Evolutionary conservation across 2,329 filamentous ascomycete genomes (phyloP).

Genomic region (Magnaporthiopsis poae): DNA sequence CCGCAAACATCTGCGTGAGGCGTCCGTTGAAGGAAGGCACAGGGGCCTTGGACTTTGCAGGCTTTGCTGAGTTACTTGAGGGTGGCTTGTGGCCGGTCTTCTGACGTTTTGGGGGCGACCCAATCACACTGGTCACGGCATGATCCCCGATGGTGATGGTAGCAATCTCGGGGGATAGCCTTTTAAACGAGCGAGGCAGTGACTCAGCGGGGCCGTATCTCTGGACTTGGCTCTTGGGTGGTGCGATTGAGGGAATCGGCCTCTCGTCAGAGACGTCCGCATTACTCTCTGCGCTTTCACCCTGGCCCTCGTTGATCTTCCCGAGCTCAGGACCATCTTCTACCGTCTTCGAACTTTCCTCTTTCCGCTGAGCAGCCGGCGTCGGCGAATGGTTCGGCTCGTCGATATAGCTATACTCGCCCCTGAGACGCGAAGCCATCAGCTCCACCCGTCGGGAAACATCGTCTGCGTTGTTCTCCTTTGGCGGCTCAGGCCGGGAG

Average conservation of each 20-base stretch:
- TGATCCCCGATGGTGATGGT: constrained; percentile 66
- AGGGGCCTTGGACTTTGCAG: constrained; percentile 14
- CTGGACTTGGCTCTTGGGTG: constrained; percentile 20
- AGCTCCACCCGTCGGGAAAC: constrained; percentile 6
- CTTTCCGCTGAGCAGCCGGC: not conserved
- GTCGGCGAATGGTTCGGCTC: not conserved
- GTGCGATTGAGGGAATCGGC: constrained; percentile 25
- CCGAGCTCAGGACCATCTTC: not conserved
- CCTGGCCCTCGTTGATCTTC: constrained; percentile 8
- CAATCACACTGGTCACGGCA: constrained; percentile 57
- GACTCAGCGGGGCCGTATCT: constrained; percentile 11
- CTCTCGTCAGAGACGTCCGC: constrained; percentile 14
- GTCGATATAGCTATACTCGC: constrained; percentile 4
- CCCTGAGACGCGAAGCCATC: constrained; percentile 4
- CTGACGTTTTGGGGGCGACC: constrained; percentile 41
- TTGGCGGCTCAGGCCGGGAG: not conserved
- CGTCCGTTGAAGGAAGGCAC: constrained; percentile 16
- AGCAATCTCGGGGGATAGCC: constrained; percentile 53
- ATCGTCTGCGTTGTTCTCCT: constrained; percentile 7
- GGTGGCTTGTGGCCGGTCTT: constrained; percentile 31
- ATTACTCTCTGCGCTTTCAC: not conserved
- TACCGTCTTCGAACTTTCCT: constrained; percentile 8
- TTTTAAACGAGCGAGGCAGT: constrained; percentile 28
- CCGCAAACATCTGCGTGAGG: constrained; percentile 17
- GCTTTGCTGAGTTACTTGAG: constrained; percentile 43